Evolutionary conservation across 2,329 filamentous ascomycete species (phyloP).

Genomic region (Monosporascus ibericus): DNA sequence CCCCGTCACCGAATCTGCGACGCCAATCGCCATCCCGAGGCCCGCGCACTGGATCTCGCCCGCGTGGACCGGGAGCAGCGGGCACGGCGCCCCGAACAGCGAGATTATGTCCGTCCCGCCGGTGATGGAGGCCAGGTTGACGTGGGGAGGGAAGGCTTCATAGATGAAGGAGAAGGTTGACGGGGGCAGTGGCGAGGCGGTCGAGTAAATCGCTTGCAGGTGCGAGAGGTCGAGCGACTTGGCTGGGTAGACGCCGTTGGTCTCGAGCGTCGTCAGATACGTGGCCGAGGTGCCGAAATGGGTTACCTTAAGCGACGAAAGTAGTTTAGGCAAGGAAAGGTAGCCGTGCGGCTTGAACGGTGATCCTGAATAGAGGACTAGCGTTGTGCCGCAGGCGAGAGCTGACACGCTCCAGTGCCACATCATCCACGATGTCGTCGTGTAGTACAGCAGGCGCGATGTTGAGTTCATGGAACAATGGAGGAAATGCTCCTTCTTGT

Average conservation of each 20-base stretch:
- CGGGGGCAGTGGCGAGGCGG: slow-evolving; percentile 84
- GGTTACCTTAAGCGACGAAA: slow-evolving; percentile 75
- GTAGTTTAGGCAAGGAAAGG: slow-evolving; percentile 74
- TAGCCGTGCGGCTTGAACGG: slow-evolving; percentile 78
- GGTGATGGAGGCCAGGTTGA: slow-evolving; percentile 90
- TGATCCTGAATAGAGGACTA: slow-evolving; percentile 88
- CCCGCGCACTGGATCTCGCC: slow-evolving; percentile 75
- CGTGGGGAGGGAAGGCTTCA: slow-evolving; percentile 66
- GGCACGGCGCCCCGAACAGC: slow-evolving; percentile 81
- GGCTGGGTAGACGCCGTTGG: slow-evolving; percentile 59
- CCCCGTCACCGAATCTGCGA: slow-evolving; percentile 53
- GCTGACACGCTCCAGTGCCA: slow-evolving; percentile 95
- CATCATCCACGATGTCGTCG: slow-evolving; percentile 98
- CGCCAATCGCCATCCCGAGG: slow-evolving; percentile 70
- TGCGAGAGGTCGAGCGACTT: slow-evolving; percentile 51
- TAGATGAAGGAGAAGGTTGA: slow-evolving; percentile 93
- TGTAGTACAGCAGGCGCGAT: slow-evolving; percentile 85
- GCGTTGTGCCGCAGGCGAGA: slow-evolving; percentile 72
- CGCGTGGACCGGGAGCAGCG: slow-evolving; percentile 63
- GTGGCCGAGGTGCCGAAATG: slow-evolving; percentile 95
- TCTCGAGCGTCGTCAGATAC: slow-evolving; percentile 86
- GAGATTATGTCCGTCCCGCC: slow-evolving; percentile 97
- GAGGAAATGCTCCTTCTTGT: slow-evolving; percentile 92
- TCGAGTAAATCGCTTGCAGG: slow-evolving; percentile 86
- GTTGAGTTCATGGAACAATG: slow-evolving; percentile 72